phyloP scores from a whole-genome alignment of 2,329 filamentous ascomycete genomes.

The Botryotinia calthae region DNA sequence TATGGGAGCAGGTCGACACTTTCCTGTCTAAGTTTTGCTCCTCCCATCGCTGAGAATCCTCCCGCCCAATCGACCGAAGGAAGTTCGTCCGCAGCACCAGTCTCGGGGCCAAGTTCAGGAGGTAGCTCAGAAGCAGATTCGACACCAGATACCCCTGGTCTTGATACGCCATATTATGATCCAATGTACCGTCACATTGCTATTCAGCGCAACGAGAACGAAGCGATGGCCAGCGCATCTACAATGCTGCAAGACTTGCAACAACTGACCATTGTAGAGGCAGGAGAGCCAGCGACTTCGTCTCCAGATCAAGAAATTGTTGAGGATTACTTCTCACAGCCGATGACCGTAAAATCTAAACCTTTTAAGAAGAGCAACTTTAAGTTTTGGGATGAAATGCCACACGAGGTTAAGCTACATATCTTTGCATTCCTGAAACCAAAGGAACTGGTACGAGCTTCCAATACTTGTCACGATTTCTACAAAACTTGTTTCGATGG shows the following conservation, averaged over 20 bases:
- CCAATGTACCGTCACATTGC: constrained; percentile 27
- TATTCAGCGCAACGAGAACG: constrained; percentile 29
- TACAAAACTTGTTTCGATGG: constrained; percentile 87
- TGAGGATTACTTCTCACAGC: constrained; percentile 38
- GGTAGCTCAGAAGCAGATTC: constrained; percentile 13
- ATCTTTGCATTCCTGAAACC: constrained; percentile 75
- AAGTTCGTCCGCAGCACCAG: constrained; percentile 36
- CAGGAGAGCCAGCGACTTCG: constrained; percentile 25
- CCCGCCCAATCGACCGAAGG: constrained; percentile 27
- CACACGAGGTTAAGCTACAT: constrained; percentile 75
- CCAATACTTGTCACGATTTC: constrained; percentile 74
- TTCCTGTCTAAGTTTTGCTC: constrained; percentile 38
- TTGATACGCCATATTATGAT: constrained; percentile 33
- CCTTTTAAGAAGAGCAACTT: constrained; percentile 42
- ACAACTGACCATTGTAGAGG: constrained; percentile 26
- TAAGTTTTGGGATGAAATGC: constrained; percentile 79
- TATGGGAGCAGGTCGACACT: constrained; percentile 34
- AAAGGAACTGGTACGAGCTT: constrained; percentile 76
- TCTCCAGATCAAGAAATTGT: constrained; percentile 33
- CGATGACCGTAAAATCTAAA: constrained; percentile 23
- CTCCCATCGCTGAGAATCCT: constrained; percentile 29
- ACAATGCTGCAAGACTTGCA: constrained; percentile 28
- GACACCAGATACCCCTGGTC: constrained; percentile 32
- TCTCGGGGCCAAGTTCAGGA: constrained; percentile 18
- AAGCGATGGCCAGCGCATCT: constrained; percentile 26